Percentiles rank a stretch among this genome's conserved stretches.
Conservation (phyloP, 2,329 filamentous ascomycete genomes). For the Pseudopithomyces chartarum region DNA sequence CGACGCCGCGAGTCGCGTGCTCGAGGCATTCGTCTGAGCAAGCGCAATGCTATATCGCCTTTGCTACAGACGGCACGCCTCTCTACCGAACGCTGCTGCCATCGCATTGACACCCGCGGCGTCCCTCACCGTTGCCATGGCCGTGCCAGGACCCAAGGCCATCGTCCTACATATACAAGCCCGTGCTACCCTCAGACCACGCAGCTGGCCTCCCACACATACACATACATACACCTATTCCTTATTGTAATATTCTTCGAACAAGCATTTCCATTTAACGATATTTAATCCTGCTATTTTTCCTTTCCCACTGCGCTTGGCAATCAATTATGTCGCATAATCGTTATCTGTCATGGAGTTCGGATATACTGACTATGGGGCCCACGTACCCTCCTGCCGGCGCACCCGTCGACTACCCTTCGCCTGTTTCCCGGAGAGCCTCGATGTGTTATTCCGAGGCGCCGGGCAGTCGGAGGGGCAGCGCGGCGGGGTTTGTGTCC, state of each 20-base stretch:
- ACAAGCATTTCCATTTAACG: neutral
- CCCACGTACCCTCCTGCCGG: conserved; percentile 42
- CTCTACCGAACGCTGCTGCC: conserved; percentile 29
- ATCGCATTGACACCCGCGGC: conserved; percentile 27
- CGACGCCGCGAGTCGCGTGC: conserved; percentile 40
- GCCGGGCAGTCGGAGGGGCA: conserved; percentile 37
- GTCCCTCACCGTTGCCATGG: conserved; percentile 13
- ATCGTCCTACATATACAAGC: conserved; percentile 41
- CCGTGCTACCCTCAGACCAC: conserved; percentile 24
- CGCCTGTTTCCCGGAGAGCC: conserved; percentile 38
- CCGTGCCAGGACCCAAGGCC: conserved; percentile 9
- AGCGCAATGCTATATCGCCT: conserved; percentile 32
- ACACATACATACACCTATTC: neutral
- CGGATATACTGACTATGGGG: conserved; percentile 41
- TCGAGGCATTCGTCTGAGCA: conserved; percentile 20
- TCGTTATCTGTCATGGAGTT: conserved; percentile 41
- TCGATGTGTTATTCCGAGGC: conserved; percentile 41
- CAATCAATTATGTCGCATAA: conserved; percentile 34
- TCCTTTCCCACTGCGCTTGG: neutral
- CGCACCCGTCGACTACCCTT: conserved; percentile 40
- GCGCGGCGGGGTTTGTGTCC: conserved; percentile 42
- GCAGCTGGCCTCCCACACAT: conserved; percentile 27
- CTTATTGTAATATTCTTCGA: conserved; percentile 36
- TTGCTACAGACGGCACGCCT: conserved; percentile 25
- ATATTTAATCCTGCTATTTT: conserved; percentile 9